phyloP scores from a whole-genome alignment of 768 basidiomycete genomes.

The Rubroboletus satanas region DNA sequence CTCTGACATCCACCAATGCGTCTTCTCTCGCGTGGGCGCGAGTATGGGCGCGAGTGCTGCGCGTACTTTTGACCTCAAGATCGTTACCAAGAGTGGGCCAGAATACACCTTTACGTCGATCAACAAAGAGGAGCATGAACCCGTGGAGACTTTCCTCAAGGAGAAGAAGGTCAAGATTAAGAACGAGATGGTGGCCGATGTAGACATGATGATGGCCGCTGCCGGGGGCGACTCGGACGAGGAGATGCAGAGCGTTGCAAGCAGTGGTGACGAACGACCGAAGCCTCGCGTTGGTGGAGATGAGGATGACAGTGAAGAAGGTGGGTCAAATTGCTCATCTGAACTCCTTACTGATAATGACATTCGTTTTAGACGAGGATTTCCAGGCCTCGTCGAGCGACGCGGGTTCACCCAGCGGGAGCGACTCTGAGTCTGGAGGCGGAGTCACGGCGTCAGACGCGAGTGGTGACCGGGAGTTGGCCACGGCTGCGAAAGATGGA shows the following conservation, averaged over 20 bases:
- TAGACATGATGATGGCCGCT: constrained; percentile 66
- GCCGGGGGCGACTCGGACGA: constrained; percentile 69
- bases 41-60: constrained; percentile 79
- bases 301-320: constrained; percentile 76
- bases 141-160: constrained; percentile 78
- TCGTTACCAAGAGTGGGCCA: constrained; percentile 78
- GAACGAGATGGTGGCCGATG: constrained; percentile 93
- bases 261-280: constrained; percentile 60
- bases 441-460: constrained; percentile 83
- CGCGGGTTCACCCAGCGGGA: constrained; percentile 79
- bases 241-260: constrained; percentile 79
- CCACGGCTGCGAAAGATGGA: constrained; percentile 36
- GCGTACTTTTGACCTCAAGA: constrained; percentile 90
- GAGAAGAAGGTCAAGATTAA: constrained; percentile 92
- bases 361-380: constrained; percentile 64
- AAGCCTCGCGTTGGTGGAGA: constrained; percentile 46
- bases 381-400: constrained; percentile 86
- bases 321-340: constrained; percentile 32
- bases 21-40: constrained; percentile 91
- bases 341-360: neutral
- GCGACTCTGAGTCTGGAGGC: constrained; percentile 58
- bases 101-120: constrained; percentile 91
- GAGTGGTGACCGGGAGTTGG: constrained; percentile 69
- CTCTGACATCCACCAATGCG: constrained; percentile 81
- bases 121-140: constrained; percentile 92